Conservation (phyloP, 148 eudicot genomes). For the Diospyros lotus region DNA sequence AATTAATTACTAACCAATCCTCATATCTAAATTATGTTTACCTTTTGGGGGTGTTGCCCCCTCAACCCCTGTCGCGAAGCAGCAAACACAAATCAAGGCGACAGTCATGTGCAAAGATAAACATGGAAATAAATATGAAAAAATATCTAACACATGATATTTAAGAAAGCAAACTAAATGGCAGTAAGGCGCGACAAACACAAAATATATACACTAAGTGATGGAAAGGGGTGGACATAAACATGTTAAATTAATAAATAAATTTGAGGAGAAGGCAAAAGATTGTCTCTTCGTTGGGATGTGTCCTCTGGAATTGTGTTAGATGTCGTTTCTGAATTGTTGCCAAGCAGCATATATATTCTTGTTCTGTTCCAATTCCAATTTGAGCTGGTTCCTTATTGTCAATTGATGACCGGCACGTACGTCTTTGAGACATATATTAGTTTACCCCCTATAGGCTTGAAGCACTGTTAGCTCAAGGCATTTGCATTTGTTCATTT, state of each 20-base stretch:
- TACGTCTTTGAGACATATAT: not conserved
- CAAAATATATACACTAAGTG: slow-evolving; percentile 10
- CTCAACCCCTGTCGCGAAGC: too few relatives aligned
- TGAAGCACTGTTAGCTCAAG: too few relatives aligned
- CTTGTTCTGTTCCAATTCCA: not conserved
- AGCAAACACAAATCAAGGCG: too few relatives aligned
- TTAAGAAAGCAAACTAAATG: slow-evolving; percentile 2
- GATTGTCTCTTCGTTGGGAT: slow-evolving; percentile 23
- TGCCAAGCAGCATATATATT: not conserved
- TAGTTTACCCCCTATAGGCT: not conserved
- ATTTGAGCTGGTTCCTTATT: not conserved
- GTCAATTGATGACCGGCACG: slow-evolving; percentile 12
- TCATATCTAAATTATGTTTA: too few relatives aligned
- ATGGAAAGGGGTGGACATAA: slow-evolving; percentile 7
- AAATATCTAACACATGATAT: too few relatives aligned
- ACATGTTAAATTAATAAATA: not conserved
- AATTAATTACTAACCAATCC: too few relatives aligned
- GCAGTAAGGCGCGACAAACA: slow-evolving; percentile 16
- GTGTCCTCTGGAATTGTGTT: slow-evolving; percentile 18
- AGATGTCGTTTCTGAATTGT: slow-evolving; percentile 13
- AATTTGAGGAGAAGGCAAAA: slow-evolving; percentile 7
- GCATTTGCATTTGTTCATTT: not conserved
- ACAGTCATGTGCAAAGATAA: too few relatives aligned
- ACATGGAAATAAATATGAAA: too few relatives aligned
- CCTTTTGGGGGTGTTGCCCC: too few relatives aligned